Percentiles rank a stretch among this genome's conserved stretches.
Evolutionary conservation across 768 basidiomycete species (phyloP).

Genomic region (Fomitopsis pulvina): DNA sequence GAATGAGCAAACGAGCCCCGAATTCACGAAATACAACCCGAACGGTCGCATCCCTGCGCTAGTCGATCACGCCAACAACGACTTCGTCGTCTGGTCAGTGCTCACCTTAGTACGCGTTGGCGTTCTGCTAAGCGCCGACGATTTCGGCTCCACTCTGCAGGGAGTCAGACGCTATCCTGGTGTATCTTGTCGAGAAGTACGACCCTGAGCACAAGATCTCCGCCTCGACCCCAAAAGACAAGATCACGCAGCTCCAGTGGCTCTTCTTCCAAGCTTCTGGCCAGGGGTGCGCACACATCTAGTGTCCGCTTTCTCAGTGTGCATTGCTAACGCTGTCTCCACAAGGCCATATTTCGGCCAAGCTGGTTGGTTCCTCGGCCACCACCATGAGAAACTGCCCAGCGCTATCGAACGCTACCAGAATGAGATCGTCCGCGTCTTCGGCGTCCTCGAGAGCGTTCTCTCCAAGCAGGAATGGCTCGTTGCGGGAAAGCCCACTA

Average conservation of each 20-base stretch:
- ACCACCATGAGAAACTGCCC: slow-evolving; percentile 10
- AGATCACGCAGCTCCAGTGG: slow-evolving; percentile 25
- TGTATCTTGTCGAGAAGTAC: slow-evolving; percentile 33
- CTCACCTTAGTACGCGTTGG: background rate
- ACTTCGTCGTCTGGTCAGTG: slow-evolving; percentile 42
- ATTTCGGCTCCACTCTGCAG: background rate
- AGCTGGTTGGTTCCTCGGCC: slow-evolving; percentile 9
- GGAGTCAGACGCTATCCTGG: slow-evolving; percentile 30
- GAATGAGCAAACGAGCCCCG: slow-evolving; percentile 68
- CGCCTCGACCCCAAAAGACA: slow-evolving; percentile 1
- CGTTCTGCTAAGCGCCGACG: background rate
- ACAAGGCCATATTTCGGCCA: slow-evolving; percentile 15
- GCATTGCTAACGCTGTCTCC: background rate
- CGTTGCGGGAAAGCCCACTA: slow-evolving; percentile 12
- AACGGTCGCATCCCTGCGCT: slow-evolving; percentile 67
- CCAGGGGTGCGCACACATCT: slow-evolving; percentile 7
- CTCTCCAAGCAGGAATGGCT: slow-evolving; percentile 15
- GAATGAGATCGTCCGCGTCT: slow-evolving; percentile 18
- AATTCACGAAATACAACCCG: slow-evolving; percentile 64
- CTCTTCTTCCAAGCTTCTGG: slow-evolving; percentile 28
- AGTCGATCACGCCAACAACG: slow-evolving; percentile 48
- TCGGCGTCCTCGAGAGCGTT: slow-evolving; percentile 16
- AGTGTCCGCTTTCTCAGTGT: background rate
- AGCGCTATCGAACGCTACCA: slow-evolving; percentile 18
- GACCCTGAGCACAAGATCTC: slow-evolving; percentile 29